Evolutionary conservation across 768 basidiomycete genomes (phyloP).

Genomic region (Lactarius evosmus): DNA sequence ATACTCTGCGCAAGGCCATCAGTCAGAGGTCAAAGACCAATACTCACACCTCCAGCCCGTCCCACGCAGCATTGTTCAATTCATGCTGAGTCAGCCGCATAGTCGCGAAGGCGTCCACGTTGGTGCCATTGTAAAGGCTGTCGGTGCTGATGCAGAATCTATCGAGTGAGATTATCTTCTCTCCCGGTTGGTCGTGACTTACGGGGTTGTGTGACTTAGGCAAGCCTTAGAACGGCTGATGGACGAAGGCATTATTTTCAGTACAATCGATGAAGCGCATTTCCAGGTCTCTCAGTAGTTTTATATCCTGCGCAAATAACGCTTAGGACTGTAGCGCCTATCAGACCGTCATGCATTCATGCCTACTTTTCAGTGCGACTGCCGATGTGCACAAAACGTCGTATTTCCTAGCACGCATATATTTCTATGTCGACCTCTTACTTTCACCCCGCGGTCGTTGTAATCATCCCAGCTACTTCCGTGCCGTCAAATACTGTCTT

Average conservation of each 20-base stretch:
- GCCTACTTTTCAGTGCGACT: neutral
- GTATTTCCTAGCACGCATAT: neutral
- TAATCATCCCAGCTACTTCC: slow-evolving; percentile 17
- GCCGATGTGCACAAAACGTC: neutral
- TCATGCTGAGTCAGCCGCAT: slow-evolving; percentile 49
- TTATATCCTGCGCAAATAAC: neutral
- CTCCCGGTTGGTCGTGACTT: slow-evolving; percentile 13
- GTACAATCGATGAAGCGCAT: slow-evolving; percentile 80
- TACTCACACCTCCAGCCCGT: slow-evolving; percentile 53
- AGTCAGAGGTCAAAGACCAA: slow-evolving; percentile 22
- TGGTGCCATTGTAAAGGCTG: slow-evolving; percentile 61
- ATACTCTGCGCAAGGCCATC: slow-evolving; percentile 35
- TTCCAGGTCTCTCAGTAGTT: slow-evolving; percentile 48
- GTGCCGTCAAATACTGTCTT: slow-evolving; percentile 21
- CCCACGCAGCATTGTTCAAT: slow-evolving; percentile 63
- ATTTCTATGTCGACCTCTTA: neutral
- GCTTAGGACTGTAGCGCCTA: neutral
- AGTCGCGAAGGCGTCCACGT: slow-evolving; percentile 71
- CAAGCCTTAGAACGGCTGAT: slow-evolving; percentile 73
- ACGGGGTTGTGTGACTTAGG: slow-evolving; percentile 37
- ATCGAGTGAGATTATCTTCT: slow-evolving; percentile 43
- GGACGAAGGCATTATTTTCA: slow-evolving; percentile 77
- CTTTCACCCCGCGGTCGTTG: neutral
- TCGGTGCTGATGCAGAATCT: slow-evolving; percentile 54
- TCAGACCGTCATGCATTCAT: neutral